Percentiles rank a stretch among this genome's conserved stretches.
phyloP scores from a whole-genome alignment of 2,329 filamentous ascomycete species.

The Thielaviopsis euricoi region DNA sequence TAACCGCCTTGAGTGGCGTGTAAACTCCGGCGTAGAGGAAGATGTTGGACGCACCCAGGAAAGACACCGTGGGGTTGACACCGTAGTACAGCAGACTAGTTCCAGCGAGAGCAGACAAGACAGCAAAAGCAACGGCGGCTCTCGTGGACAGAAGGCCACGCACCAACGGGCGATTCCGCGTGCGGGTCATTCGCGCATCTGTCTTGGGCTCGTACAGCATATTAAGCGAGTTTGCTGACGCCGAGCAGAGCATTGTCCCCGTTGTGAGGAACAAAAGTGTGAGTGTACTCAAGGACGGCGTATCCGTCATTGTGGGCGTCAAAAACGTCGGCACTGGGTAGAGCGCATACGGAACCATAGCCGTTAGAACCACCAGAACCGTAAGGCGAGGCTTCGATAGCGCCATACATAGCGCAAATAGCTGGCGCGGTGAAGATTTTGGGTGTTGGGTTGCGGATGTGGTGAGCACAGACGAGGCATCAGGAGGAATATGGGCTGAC shows the following conservation, averaged over 20 bases:
- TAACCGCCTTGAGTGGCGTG: conserved; percentile 79
- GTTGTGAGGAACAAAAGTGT: conserved; percentile 84
- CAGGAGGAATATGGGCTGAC: conserved; percentile 23
- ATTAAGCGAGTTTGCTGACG: conserved; percentile 84
- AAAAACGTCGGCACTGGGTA: conserved; percentile 86
- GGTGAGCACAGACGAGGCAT: conserved; percentile 40
- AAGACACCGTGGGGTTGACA: conserved; percentile 85
- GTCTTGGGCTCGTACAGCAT: conserved; percentile 90
- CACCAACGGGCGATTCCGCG: conserved; percentile 76
- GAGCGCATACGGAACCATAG: conserved; percentile 79
- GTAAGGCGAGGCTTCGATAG: conserved; percentile 92
- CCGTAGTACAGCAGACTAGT: conserved; percentile 65
- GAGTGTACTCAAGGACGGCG: conserved; percentile 73
- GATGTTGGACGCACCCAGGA: conserved; percentile 72
- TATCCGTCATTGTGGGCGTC: conserved; percentile 43
- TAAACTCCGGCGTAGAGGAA: conserved; percentile 80
- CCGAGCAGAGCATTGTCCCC: conserved; percentile 77
- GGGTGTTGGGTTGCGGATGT: conserved; percentile 33
- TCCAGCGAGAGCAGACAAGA: conserved; percentile 53
- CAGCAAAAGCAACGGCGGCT: conserved; percentile 61
- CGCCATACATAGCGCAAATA: conserved; percentile 66
- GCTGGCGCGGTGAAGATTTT: conserved; percentile 40
- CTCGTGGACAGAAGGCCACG: conserved; percentile 57
- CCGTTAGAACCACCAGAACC: conserved; percentile 76
- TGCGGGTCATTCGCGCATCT: conserved; percentile 88